phyloP scores from a whole-genome alignment of 331 rosid genomes.

The Phaseolus coccineus region DNA sequence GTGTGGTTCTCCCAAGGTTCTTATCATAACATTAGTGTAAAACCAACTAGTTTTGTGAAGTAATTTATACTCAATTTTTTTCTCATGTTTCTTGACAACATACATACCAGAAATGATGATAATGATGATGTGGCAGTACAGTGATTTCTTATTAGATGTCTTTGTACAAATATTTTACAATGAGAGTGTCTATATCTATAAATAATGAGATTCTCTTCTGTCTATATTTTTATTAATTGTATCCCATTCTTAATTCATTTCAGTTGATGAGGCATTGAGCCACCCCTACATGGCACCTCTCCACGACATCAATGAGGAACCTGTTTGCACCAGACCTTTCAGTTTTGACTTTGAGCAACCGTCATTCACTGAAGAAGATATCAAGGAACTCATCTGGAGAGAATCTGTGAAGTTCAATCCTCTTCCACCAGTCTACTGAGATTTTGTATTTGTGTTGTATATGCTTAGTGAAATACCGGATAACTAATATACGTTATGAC shows the following conservation, averaged over 20 bases:
- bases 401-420: constrained; percentile 87
- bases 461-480: constrained; percentile 45
- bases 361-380: constrained; percentile 82
- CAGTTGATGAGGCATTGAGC: constrained; percentile 93
- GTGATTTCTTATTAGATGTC: not conserved
- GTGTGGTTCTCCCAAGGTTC: not conserved
- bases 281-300: constrained; percentile 97
- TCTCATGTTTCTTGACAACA: not conserved
- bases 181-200: not conserved
- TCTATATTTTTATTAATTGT: constrained; percentile 20
- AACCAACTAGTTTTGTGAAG: constrained; percentile 9
- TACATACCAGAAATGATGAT: not conserved
- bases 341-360: constrained; percentile 96
- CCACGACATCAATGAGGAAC: constrained; percentile 94
- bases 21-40: not conserved
- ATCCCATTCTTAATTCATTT: constrained; percentile 38
- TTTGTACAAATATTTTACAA: not conserved
- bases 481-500: constrained; percentile 42
- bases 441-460: constrained; percentile 46
- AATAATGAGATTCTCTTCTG: constrained; percentile 6
- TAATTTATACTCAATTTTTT: constrained; percentile 22
- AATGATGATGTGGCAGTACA: not conserved
- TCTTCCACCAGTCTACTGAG: constrained; percentile 69
- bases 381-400: constrained; percentile 95
- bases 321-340: constrained; percentile 78